These are phyloP conservation scores for Martiniozyma asiatica DNA, from an alignment of 1,139 yeast genomes.

Conservation along the genomic window DNA sequence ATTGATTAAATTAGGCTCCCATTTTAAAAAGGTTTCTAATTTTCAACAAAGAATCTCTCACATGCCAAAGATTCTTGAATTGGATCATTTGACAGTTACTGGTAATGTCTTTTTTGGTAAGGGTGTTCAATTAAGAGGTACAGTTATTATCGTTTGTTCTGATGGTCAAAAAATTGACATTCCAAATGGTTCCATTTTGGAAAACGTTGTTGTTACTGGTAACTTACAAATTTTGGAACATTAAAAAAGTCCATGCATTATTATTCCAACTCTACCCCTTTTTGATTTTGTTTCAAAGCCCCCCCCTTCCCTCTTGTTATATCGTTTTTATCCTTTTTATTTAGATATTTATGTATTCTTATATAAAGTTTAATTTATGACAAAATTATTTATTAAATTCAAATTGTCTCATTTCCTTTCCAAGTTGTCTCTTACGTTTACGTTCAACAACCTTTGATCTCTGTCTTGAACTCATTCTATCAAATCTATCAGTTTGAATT, in stretches of 20 bases:
- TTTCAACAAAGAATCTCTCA: constrained; percentile 87
- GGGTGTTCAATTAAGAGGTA: constrained; percentile 85
- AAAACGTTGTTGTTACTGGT: constrained; percentile 95
- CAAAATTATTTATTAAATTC: constrained; percentile 39
- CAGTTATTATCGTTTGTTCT: constrained; percentile 93
- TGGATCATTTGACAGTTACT: constrained; percentile 93
- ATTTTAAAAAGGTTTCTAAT: constrained; percentile 87
- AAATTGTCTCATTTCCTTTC: constrained; percentile 78
- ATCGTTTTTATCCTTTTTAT: neutral
- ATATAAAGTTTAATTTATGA: too few relatives aligned
- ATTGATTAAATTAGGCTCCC: constrained; percentile 88
- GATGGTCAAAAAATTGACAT: constrained; percentile 95
- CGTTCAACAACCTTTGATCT: constrained; percentile 84
- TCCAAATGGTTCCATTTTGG: constrained; percentile 90
- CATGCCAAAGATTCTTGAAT: constrained; percentile 91
- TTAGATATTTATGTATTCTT: too few relatives aligned
- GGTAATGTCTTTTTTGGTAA: constrained; percentile 92
- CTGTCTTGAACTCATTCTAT: constrained; percentile 69
- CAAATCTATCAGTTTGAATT: constrained; percentile 80
- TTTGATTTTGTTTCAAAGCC: too few relatives aligned
- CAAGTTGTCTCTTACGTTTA: constrained; percentile 85
- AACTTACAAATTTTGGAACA: constrained; percentile 92
- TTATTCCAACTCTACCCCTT: too few relatives aligned
- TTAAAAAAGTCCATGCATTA: too few relatives aligned
- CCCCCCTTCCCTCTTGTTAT: too few relatives aligned